Percentiles rank a stretch among this genome's conserved stretches.
Conservation (phyloP, 129 eudicot species). For the Daucus carota region DNA sequence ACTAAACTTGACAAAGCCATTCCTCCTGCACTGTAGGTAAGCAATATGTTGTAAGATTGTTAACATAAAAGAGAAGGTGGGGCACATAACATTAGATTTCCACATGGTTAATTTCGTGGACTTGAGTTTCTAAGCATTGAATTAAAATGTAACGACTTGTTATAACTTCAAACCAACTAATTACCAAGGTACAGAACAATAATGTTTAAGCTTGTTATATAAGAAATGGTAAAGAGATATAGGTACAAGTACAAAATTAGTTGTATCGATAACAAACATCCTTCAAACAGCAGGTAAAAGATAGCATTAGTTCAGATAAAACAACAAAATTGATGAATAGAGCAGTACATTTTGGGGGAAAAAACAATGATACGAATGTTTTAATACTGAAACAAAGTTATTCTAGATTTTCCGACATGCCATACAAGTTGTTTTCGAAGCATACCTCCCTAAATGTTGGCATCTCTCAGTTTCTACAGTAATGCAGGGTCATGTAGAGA, state of each 20-base stretch:
- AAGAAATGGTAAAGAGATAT: neutral
- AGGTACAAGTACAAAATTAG: neutral
- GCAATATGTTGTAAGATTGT: slow-evolving; percentile 20
- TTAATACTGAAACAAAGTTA: neutral
- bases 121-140: neutral
- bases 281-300: neutral
- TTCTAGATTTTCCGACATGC: neutral
- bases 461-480: neutral
- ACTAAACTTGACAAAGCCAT: slow-evolving; percentile 94
- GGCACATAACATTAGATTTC: neutral
- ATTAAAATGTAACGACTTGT: neutral
- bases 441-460: neutral
- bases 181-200: no score
- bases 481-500: no score
- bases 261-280: neutral
- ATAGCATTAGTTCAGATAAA: neutral
- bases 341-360: neutral
- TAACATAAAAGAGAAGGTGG: slow-evolving; percentile 8
- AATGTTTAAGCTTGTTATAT: neutral
- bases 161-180: neutral
- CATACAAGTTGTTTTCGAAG: neutral
- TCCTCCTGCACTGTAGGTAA: slow-evolving; percentile 94
- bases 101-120: neutral
- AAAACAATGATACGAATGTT: neutral
- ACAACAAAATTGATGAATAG: neutral